A percentile compares a stretch with the other conserved stretches of the same genome.
phyloP scores from a whole-genome alignment of 495 filamentous ascomycete species.

The Hypomontagnella monticulosa region DNA sequence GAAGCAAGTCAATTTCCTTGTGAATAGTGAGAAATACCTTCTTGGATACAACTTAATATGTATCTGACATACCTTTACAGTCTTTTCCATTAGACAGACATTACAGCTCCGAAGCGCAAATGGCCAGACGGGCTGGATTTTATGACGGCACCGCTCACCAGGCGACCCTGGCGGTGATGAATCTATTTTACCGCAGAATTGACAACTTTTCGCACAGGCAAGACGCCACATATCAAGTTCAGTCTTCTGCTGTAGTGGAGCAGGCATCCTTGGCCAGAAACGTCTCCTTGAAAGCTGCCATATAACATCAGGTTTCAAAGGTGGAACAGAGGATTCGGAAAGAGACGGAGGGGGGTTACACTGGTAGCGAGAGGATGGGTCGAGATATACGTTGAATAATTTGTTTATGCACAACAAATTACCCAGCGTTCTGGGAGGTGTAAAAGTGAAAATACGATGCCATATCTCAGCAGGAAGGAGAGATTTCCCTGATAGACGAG shows the following conservation, averaged over 20 bases:
- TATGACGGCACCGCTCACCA: constrained; percentile 61
- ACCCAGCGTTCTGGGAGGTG: constrained; percentile 60
- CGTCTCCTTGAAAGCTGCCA: constrained; percentile 68
- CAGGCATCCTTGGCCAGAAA: constrained; percentile 65
- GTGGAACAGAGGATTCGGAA: constrained; percentile 28
- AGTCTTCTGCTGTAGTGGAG: constrained; percentile 61
- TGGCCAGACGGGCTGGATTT: constrained; percentile 68
- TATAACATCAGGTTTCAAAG: constrained; percentile 61
- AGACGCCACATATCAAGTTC: constrained; percentile 74
- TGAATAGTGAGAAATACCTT: constrained; percentile 15
- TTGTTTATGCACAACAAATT: constrained; percentile 62
- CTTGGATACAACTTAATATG: neutral
- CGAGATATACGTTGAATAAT: constrained; percentile 63
- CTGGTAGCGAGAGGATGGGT: constrained; percentile 48
- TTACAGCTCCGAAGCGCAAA: constrained; percentile 72
- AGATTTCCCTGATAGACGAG: constrained; percentile 46
- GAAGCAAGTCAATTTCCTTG: constrained; percentile 72
- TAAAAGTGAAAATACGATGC: constrained; percentile 65
- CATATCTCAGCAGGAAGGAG: constrained; percentile 62
- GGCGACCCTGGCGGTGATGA: constrained; percentile 53
- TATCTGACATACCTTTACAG: constrained; percentile 64
- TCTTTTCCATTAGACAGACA: constrained; percentile 64
- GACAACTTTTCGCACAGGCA: constrained; percentile 61
- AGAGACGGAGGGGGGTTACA: constrained; percentile 39
- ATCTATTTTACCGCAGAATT: constrained; percentile 59